Base-by-base conservation (phyloP, 2,329 filamentous ascomycete species). In the Allantophomopsis lycopodina region DNA sequence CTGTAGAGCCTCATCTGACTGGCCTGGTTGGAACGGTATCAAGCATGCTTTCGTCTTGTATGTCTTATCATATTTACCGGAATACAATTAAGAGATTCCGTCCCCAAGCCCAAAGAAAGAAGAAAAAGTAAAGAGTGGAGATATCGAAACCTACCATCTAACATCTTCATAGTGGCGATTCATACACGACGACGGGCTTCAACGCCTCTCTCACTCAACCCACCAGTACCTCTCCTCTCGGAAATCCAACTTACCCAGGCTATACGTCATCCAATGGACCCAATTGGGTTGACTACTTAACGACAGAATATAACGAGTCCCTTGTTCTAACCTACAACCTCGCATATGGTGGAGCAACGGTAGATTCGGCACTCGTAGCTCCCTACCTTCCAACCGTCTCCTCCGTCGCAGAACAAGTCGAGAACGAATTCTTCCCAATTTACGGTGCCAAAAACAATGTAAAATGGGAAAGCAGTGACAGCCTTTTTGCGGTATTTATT, bases 281-380 rank as follows among this genome's bases (percentile, higher is more conserved):
- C 1, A 73, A 72, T 49, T 74, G 69, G 68, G 58, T 72, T n/a
- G 71, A 64, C 42, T 71, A 60, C 48, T 50, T 68, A 10, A 64
- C 64, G 1, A 55, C 56, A 13, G 54, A 55, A 21, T 65, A 65
- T 51, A 69, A 68, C 41, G 44, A 54, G 12, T 64, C 60, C 28
- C 55, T 54, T 34, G 41, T 72, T 12, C 54, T 66, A 35, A 69
- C 67, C 1, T 68, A 70, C 52, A 69, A 73, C 46, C 48, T 72
- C 8, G 68, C 68, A 6, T 67, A 64, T 40, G 67, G 60, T 15
- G 60, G 60, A 21, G 60, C 61, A 16, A 62, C 58, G 13, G 55
- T 63, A n/a, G 48, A 59, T 34, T 52, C 57, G 10, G 43, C 49
- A 5, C 56, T 63, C 16, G 59, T 63, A 6, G 51, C 47, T 5